phyloP scores from a whole-genome alignment of 768 basidiomycete species.

The Coprinopsis sp. region DNA sequence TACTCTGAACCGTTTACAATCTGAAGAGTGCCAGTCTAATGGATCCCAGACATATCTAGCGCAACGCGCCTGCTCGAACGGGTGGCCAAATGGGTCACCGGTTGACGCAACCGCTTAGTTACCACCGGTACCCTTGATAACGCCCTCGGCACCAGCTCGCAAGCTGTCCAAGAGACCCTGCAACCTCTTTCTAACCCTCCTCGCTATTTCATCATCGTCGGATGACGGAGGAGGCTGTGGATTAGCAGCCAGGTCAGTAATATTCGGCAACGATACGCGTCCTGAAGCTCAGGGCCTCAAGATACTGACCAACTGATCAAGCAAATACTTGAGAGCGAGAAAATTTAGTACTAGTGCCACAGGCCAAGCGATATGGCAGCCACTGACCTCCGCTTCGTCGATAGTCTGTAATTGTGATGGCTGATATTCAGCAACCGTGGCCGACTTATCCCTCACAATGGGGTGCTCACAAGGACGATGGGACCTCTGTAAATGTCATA shows the following conservation, averaged over 20 bases:
- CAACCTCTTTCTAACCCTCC: slow-evolving; percentile 31
- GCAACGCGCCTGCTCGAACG: too few relatives aligned
- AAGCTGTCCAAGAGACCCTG: slow-evolving; percentile 30
- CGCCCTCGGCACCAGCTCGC: slow-evolving; percentile 32
- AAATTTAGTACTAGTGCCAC: neutral
- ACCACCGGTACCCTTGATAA: neutral
- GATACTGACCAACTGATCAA: slow-evolving; percentile 33
- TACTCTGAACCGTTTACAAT: too few relatives aligned
- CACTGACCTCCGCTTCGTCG: slow-evolving; percentile 25
- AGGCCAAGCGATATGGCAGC: neutral
- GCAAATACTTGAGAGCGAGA: slow-evolving; percentile 24
- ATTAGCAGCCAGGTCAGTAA: neutral
- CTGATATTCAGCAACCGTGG: too few relatives aligned
- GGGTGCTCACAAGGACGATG: too few relatives aligned
- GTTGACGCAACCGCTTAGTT: too few relatives aligned
- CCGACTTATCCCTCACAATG: too few relatives aligned
- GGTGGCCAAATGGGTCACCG: too few relatives aligned
- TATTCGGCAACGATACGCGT: neutral
- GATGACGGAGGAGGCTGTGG: slow-evolving; percentile 33
- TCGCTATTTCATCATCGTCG: slow-evolving; percentile 34
- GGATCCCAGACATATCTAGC: too few relatives aligned
- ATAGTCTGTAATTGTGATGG: too few relatives aligned
- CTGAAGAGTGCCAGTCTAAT: too few relatives aligned
- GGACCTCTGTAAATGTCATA: too few relatives aligned
- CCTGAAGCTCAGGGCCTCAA: too few relatives aligned